Evolutionary conservation across 139 green algal species (phyloP), one percentile per base, ranked within the genome.

Genomic region (Marvania coccoides): DNA sequence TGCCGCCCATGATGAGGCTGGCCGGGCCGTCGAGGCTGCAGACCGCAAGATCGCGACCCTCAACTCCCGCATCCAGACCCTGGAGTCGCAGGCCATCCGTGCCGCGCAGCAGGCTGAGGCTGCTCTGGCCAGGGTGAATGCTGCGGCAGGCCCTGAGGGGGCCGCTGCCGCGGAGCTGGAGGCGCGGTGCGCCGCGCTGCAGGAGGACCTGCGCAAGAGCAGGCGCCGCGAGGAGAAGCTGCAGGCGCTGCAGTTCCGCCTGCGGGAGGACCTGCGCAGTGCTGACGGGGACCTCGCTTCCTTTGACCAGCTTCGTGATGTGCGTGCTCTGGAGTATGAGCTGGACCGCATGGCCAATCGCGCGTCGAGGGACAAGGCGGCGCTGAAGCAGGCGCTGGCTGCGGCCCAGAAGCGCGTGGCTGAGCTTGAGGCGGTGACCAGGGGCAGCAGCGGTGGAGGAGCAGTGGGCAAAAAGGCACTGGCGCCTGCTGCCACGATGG

Each of bases 161-260:
- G n/a, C n/a, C n/a, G n/a, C n/a, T n/a, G n/a, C n/a, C n/a, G n/a
- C n/a, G n/a, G n/a, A n/a, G n/a, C n/a, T n/a, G n/a, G n/a, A n/a
- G n/a, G n/a, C n/a, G n/a, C n/a, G n/a, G 10, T 66, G 47, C 13
- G 12, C 35, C 12, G 31, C 26, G 13, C 57, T 89, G 47, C 82
- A 93, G 75, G 29, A 47, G 4, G 85, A 92, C 60, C 74, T 93
- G 64, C 77, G 87, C 12, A 75, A 76, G 47, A 67, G 71, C 59
- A 88, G 85, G 74, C 77, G 87, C 29, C 74, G 80, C 3, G 85
- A 93, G 73, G 78, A 86, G 51, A 93, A 93, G 81, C 74, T 93
- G 70, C 73, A 85, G 59, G 85, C 83, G 8, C 61, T 91, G 60
- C 78, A 88, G 58, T 93, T 71, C 69, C 80, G 87, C 26, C 73